phyloP scores from a whole-genome alignment of 306 rosid genomes.

The Vachellia collinsii region DNA sequence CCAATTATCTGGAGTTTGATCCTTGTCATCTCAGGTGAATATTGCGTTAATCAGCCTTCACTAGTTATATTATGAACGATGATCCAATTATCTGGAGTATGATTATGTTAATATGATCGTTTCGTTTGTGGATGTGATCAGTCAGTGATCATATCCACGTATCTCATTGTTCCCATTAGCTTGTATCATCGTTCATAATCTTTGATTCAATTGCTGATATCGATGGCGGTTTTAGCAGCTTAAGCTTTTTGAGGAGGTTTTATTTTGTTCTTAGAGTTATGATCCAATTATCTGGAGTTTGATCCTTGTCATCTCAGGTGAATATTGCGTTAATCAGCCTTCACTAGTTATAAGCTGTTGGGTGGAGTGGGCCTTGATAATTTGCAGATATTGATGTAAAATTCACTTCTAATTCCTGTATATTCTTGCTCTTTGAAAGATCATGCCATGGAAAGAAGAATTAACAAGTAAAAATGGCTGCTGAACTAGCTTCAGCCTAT shows the following conservation, averaged over 20 bases:
- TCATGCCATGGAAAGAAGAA: neutral
- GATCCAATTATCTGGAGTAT: too few species aligned
- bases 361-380: neutral
- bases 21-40: too few species aligned
- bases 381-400: neutral
- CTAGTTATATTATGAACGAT: too few species aligned
- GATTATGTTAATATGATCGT: constrained; percentile 6
- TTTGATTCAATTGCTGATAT: too few species aligned
- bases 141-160: too few species aligned
- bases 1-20: too few species aligned
- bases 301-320: too few species aligned
- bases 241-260: neutral
- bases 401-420: neutral
- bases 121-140: neutral
- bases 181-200: too few species aligned
- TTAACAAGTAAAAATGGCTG: neutral
- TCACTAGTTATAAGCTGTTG: neutral
- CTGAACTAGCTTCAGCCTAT: neutral
- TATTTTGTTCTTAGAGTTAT: neutral
- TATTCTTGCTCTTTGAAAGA: neutral
- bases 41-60: neutral
- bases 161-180: too few species aligned
- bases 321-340: neutral
- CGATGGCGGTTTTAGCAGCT: too few species aligned
- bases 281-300: too few species aligned